Evolutionary conservation across 305 asterid species (phyloP), one percentile per base, ranked within the genome.

Genomic region (Solanum hybrid): DNA sequence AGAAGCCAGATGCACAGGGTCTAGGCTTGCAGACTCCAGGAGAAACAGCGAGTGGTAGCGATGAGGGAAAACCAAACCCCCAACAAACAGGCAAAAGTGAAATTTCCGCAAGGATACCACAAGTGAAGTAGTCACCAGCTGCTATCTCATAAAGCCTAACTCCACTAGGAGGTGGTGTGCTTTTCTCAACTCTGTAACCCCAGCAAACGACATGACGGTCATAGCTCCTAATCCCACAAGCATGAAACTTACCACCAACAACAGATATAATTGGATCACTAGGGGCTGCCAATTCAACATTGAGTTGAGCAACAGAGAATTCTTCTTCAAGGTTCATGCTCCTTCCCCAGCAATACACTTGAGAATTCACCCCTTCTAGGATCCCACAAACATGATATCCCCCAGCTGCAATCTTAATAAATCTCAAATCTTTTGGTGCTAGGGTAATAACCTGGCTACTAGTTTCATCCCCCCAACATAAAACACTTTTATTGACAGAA

Each of bases 361-460:
- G 91, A 5, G 98, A 91, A 89, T 90, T 87, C 57, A 89, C 88
- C 81, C 94, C 98, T 86, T 94, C 97, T 51, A 94, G 61, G 89
- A 96, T 95, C 91, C 98, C 98, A 90, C 98, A 96, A 26, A 96
- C 96, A 89, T 96, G 98, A 93, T 90, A 95, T 8, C 98, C 98
- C 27, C 98, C 98, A 1, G 98, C 97, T n/a, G 97, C 95, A 84
- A 96, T 95, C 90, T 92, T 95, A 88, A 89, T 82, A 87, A 96
- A 96, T 91, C 89, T 93, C 89, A 90, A 33, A 73, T 87, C 93
- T 26, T 84, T 93, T 0, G 98, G 98, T 10, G 94, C 92, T 41
- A 93, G 80, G 7, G 91, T 95, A 75, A 94, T 93, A 61, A 95
- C 95, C 75, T 93, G 94, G 84, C 95, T 94, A 37, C 96, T 94